Conservation (phyloP, 768 basidiomycete genomes). For the Sporobolomyces roseus region DNA sequence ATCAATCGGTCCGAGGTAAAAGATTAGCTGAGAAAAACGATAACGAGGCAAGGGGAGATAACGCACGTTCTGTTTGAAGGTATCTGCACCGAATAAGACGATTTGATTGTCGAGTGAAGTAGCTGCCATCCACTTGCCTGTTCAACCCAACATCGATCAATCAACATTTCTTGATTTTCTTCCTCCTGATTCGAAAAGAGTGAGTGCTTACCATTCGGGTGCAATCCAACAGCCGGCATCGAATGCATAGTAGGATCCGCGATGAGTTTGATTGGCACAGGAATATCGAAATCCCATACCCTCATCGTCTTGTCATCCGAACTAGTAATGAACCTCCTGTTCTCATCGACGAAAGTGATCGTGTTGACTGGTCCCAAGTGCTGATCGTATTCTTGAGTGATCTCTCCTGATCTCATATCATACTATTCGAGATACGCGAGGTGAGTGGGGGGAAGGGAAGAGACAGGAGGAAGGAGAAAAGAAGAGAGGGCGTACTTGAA, state of each 20-base stretch:
- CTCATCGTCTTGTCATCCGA: slow-evolving; percentile 99
- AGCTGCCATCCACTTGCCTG: slow-evolving; percentile 93
- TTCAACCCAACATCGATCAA: background rate
- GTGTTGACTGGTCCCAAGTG: slow-evolving; percentile 90
- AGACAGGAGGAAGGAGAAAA: background rate
- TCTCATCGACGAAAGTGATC: slow-evolving; percentile 98
- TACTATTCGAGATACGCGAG: slow-evolving; percentile 58
- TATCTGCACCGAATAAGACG: slow-evolving; percentile 92
- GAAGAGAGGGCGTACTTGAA: slow-evolving; percentile 63
- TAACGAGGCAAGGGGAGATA: background rate
- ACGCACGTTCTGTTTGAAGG: slow-evolving; percentile 80
- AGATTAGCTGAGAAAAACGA: background rate
- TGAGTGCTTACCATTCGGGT: slow-evolving; percentile 76
- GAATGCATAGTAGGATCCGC: slow-evolving; percentile 99
- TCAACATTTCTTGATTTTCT: slow-evolving; percentile 15
- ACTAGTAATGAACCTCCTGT: slow-evolving; percentile 92
- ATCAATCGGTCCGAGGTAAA: background rate
- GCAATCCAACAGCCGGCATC: slow-evolving; percentile 95
- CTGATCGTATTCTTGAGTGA: slow-evolving; percentile 97
- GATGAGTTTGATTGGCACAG: slow-evolving; percentile 98
- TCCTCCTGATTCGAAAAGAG: slow-evolving; percentile 36
- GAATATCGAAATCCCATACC: slow-evolving; percentile 95
- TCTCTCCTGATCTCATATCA: slow-evolving; percentile 90
- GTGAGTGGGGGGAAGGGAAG: background rate
- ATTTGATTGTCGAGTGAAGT: slow-evolving; percentile 99